Evolutionary conservation across 352 stramenopile species (phyloP).

Genomic region (Globisporangium polare): DNA sequence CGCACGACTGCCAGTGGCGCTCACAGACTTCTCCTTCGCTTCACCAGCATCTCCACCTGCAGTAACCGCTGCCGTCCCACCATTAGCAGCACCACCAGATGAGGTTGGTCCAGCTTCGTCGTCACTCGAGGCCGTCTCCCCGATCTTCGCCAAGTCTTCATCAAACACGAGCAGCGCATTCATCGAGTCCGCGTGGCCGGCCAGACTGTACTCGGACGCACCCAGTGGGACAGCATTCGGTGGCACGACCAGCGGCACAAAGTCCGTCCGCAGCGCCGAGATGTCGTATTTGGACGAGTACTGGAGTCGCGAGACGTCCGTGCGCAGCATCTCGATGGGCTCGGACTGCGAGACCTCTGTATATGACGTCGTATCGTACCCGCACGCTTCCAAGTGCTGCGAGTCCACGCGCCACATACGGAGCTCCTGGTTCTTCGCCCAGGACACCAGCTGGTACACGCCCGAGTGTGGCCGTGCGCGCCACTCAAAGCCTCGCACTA

Average conservation of each 20-base stretch:
- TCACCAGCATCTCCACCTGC: not conserved
- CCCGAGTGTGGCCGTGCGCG: constrained; percentile 33
- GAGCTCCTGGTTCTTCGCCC: constrained; percentile 78
- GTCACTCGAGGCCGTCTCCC: constrained; percentile 19
- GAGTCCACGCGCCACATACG: constrained; percentile 68
- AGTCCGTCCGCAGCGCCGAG: constrained; percentile 66
- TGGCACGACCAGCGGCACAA: constrained; percentile 65
- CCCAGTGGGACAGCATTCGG: constrained; percentile 50
- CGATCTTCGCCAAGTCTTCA: constrained; percentile 61
- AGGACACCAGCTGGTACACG: constrained; percentile 72
- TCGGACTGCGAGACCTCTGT: constrained; percentile 12
- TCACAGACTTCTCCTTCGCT: constrained; percentile 4
- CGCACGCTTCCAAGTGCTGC: constrained; percentile 57
- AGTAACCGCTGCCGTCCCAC: not conserved
- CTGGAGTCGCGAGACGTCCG: constrained; percentile 33
- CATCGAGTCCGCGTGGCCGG: constrained; percentile 41
- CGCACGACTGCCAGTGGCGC: constrained; percentile 10
- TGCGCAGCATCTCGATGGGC: constrained; percentile 10
- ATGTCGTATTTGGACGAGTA: constrained; percentile 61
- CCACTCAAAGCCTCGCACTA: constrained; percentile 69
- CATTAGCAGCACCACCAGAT: not conserved
- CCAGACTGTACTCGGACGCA: constrained; percentile 59
- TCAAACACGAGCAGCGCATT: constrained; percentile 60
- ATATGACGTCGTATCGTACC: constrained; percentile 44
- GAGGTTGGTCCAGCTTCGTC: constrained; percentile 11